Base-by-base conservation (phyloP, 345 rosid species). In the Aquilaria yunnanensis region DNA sequence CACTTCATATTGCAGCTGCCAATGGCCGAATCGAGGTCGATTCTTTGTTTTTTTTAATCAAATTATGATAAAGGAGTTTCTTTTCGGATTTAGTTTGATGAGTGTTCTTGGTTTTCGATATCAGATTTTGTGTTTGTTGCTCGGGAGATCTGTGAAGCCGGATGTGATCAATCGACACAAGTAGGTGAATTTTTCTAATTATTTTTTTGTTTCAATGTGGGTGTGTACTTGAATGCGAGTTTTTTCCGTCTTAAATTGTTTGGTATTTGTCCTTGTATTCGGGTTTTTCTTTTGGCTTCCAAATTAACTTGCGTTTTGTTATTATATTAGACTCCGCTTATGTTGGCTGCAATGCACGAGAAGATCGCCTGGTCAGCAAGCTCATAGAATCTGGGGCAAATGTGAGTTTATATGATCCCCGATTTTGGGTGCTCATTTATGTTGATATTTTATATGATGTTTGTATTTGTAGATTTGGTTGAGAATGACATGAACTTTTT, bases 311-410 rank as follows among this genome's bases (percentile, higher is more conserved):
- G 43, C 43, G 4, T 37, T 60, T 68, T 23, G 50, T 52, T 49
- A 53, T 65, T 67, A 57, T 62, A 41, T 54, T 59, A 95, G 99
- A 87, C 98, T 70, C 99, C 99, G 12, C 87, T 95, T 54, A 95
- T 91, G 99, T 66, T 95, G 58, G 98, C 99, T 63, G 97, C 98
- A 65, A 95, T 95, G 97, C 84, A 85, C 62, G 99, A 98, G 32
- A 95, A 81, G 76, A 85, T 85, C 72, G 60, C 71, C 33, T 95
- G 98, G 77, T 95, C 77, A 71, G 79, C 75, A 91, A 80, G 82
- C 92, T 95, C 58, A 73, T 93, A 54, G 89, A 83, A 78, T 94
- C 94, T 23, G 99, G 98, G 60, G 99, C 98, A 75, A 91, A 95
- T 83, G 99, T 94, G 81, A 60, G 88, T 52, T 47, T 66, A 45